Conservation (phyloP, 192 early-diverging fungal species). For the Coemansia sp. region DNA sequence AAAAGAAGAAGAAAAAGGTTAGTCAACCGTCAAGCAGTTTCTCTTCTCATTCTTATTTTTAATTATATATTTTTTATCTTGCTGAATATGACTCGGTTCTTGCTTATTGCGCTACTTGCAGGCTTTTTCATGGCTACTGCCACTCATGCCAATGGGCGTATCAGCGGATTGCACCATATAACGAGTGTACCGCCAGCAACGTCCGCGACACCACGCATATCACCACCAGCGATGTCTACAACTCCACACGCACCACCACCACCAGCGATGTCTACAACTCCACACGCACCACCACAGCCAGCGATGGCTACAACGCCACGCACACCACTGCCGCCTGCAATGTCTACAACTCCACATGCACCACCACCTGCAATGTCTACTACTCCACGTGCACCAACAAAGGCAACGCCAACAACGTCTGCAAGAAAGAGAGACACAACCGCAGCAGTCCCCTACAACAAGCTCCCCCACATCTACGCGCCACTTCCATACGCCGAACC, state of each 20-base stretch:
- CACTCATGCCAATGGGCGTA: neutral
- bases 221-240: neutral
- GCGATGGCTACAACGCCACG: neutral
- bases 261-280: neutral
- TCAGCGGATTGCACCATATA: neutral
- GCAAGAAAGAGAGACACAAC: neutral
- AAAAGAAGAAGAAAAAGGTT: too few species aligned
- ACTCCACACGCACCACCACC: neutral
- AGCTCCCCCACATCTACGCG: neutral
- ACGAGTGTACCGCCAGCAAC: too few species aligned
- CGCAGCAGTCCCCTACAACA: neutral
- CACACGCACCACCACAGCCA: neutral
- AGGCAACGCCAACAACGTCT: neutral
- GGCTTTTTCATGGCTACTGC: neutral
- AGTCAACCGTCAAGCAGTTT: too few species aligned
- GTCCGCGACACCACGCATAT: too few species aligned
- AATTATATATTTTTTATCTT: neutral
- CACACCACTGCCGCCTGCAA: neutral
- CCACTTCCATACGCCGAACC: conserved; percentile 15
- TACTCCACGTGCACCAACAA: neutral
- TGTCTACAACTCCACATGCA: neutral
- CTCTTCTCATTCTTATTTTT: neutral
- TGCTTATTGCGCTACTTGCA: neutral
- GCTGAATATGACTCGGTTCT: neutral
- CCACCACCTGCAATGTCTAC: too few species aligned